Conservation (phyloP, 805 yeast genomes). For the Yarrowia sp. region DNA sequence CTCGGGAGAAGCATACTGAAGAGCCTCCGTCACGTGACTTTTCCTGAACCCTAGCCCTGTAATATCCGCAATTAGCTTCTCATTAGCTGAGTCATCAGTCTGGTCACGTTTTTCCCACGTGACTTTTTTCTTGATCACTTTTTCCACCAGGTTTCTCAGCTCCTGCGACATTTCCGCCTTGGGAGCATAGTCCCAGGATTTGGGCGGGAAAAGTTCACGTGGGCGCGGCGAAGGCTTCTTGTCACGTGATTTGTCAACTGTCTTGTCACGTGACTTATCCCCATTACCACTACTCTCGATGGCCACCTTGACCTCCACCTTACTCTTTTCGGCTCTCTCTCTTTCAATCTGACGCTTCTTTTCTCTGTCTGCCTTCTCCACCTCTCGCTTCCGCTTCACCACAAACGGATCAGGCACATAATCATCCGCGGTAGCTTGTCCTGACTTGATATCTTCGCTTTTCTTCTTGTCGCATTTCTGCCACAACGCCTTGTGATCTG, state of each 20-base stretch:
- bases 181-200: constrained; percentile 33
- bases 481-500: constrained; percentile 83
- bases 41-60: constrained; percentile 67
- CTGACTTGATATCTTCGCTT: constrained; percentile 55
- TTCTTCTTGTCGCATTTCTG: constrained; percentile 68
- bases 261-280: constrained; percentile 1
- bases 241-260: background rate
- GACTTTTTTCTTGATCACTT: constrained; percentile 54
- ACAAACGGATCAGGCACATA: constrained; percentile 81
- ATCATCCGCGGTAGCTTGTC: constrained; percentile 58
- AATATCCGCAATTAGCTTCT: background rate
- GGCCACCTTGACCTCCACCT: constrained; percentile 7
- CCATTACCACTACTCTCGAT: background rate
- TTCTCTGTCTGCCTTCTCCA: constrained; percentile 53
- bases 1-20: constrained; percentile 58
- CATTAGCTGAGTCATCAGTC: background rate
- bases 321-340: constrained; percentile 18
- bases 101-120: constrained; percentile 2
- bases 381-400: constrained; percentile 60
- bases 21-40: constrained; percentile 74
- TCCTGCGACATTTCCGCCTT: constrained; percentile 59
- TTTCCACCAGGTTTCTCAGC: constrained; percentile 67
- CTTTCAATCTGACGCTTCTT: constrained; percentile 28
- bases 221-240: background rate
- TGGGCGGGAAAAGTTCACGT: constrained; percentile 2